Base-by-base conservation (phyloP, 2,329 filamentous ascomycete genomes). In the Neodidymelliopsis sp. region DNA sequence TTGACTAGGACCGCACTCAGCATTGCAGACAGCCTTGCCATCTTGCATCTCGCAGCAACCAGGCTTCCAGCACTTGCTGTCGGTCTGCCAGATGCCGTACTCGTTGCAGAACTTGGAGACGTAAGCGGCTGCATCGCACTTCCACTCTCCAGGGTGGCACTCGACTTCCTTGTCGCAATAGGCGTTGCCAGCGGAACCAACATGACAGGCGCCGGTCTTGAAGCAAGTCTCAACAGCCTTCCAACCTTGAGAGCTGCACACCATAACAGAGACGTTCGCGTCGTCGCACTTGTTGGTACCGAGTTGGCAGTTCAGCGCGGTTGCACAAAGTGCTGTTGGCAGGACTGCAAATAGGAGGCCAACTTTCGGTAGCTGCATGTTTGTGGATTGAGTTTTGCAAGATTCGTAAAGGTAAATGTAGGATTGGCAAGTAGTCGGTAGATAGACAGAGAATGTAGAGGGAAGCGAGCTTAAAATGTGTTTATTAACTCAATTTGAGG, bases 61-160 rank as follows among this genome's bases (percentile, higher is more conserved):
- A 12, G 38, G 42, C 18, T 41, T 44, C 18, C 35, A 19, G 35
- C 52, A 55, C 35, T 55, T 55, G 38, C 48, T 40, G 34, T 38
- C 19, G 7, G 31, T 38, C 19, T 41, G 19, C 43, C 48, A 55
- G 16, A 48, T 30, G 18, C 42, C 36, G 4, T 31, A 10, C n/a
- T 27, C 16, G 15, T 48, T 40, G 25, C 52, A 55, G 20, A 30
- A 2, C 12, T 20, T 41, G 24, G 27, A 30, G 29, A 18, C 25
- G 16, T 45, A 50, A 19, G 36, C 30, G 18, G 49, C n/a, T 4
- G 25, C 12, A 11, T 47, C 42, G 42, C 42, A 52, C 25, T 34
- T 43, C 6, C 40, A 46, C 4, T 18, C 12, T 23, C 42, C 42
- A 2, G 49, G 27, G 1, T 15, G 24, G 25, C 46, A 52, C 18